These are phyloP conservation scores for Russula abietina DNA, from an alignment of 768 basidiomycete species.

Conservation along the genomic window DNA sequence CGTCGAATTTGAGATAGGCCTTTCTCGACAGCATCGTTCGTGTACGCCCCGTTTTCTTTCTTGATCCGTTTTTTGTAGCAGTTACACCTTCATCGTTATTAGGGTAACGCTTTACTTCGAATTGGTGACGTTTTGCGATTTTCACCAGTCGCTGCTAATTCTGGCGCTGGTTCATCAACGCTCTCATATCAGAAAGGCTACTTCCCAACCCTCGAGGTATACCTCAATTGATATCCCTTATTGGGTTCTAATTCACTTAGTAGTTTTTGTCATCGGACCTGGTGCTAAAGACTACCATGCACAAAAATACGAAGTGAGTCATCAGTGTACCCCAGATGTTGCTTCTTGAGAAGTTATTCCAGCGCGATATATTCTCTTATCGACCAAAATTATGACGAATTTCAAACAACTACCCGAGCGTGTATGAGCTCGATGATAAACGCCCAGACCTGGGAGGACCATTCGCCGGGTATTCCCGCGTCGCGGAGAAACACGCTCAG, in stretches of 20 bases:
- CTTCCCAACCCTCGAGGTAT: constrained; percentile 32
- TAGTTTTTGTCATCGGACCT: constrained; percentile 32
- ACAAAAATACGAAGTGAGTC: constrained; percentile 31
- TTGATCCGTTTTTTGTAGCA: not conserved
- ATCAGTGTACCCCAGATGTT: not conserved
- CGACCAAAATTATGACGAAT: constrained; percentile 28
- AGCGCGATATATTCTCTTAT: constrained; percentile 28
- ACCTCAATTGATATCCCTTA: not conserved
- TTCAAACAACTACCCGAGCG: constrained; percentile 23
- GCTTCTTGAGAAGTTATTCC: not conserved
- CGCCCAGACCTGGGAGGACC: constrained; percentile 27
- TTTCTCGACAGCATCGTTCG: constrained; percentile 28
- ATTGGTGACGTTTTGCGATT: constrained; percentile 32
- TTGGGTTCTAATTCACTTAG: not conserved
- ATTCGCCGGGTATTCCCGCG: constrained; percentile 9
- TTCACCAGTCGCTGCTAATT: constrained; percentile 22
- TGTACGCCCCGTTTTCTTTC: constrained; percentile 18
- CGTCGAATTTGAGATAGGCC: constrained; percentile 17
- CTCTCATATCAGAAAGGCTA: constrained; percentile 34
- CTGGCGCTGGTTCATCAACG: constrained; percentile 1
- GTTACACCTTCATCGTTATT: not conserved
- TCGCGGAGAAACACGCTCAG: constrained; percentile 21
- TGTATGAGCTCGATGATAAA: constrained; percentile 29
- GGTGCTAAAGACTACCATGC: constrained; percentile 31
- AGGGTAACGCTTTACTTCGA: constrained; percentile 30